Conservation (phyloP, 129 eudicot genomes). For the Tagetes erecta region DNA sequence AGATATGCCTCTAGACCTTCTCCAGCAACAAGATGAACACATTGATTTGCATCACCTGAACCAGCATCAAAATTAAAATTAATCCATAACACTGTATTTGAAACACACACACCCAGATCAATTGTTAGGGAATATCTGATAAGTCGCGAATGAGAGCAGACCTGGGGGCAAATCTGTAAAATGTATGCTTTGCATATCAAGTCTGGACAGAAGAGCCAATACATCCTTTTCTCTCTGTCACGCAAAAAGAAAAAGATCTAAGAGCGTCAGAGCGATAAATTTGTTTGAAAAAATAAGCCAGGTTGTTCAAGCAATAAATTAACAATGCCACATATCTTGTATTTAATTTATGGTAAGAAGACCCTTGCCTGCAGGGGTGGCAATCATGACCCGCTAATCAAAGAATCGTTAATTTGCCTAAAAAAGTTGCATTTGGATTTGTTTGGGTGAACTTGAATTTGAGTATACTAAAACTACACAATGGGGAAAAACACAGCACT, state of each 20-base stretch:
- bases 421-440: not conserved
- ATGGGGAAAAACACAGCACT: not conserved
- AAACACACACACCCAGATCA: not conserved
- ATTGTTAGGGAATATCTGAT: slow-evolving; percentile 1
- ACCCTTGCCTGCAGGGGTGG: too few species aligned
- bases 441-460: not conserved
- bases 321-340: too few species aligned
- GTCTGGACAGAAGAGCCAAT: slow-evolving; percentile 91
- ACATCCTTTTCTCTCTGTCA: slow-evolving; percentile 88
- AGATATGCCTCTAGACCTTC: slow-evolving; percentile 98
- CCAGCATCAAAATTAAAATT: not conserved
- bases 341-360: too few species aligned
- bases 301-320: too few species aligned
- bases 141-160: slow-evolving; percentile 3
- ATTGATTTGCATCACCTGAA: slow-evolving; percentile 77
- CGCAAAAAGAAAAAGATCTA: not conserved
- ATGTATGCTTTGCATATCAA: slow-evolving; percentile 61
- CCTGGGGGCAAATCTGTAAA: slow-evolving; percentile 82
- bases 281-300: too few species aligned
- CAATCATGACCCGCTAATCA: too few species aligned
- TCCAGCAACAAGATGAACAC: slow-evolving; percentile 93
- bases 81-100: not conserved
- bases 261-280: not conserved
- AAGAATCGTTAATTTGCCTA: too few species aligned
- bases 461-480: not conserved